Evolutionary conservation across 345 rosid genomes (phyloP).

Genomic region (Alliaria petiolata): DNA sequence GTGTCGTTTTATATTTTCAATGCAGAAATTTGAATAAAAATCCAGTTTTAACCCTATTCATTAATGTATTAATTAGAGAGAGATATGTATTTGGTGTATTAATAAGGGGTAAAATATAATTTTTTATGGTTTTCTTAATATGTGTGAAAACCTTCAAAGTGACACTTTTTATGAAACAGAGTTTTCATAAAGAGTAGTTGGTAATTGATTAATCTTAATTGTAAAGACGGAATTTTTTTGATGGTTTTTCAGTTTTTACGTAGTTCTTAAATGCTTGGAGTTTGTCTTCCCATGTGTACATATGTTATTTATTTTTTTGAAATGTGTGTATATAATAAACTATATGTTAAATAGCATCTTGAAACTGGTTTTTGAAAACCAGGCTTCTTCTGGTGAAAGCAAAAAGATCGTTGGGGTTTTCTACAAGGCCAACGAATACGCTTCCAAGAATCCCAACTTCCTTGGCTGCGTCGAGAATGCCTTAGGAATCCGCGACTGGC

Average conservation of each 20-base stretch:
- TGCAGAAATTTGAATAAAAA: no score
- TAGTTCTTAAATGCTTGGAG: not conserved
- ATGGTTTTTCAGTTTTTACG: not conserved
- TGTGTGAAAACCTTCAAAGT: no score
- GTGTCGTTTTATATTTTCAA: no score
- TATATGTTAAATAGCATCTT: not conserved
- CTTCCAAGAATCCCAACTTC: conserved; percentile 68
- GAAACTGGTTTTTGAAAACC: conserved; percentile 10
- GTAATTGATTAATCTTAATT: no score
- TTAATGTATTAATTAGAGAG: no score
- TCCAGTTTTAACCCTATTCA: no score
- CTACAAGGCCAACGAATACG: conserved; percentile 88
- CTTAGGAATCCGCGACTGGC: conserved; percentile 74
- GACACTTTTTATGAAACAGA: no score
- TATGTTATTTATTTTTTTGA: not conserved
- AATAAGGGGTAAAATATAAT: no score
- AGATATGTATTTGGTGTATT: no score
- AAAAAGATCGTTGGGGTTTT: conserved; percentile 96
- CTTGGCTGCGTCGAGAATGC: conserved; percentile 75
- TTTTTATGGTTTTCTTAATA: no score
- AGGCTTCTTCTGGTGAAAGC: conserved; percentile 72
- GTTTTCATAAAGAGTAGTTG: no score
- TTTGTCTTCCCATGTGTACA: not conserved
- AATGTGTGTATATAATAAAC: not conserved
- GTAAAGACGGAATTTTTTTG: no score